phyloP scores from a whole-genome alignment of 331 rosid genomes.

The Quercus tomentella region DNA sequence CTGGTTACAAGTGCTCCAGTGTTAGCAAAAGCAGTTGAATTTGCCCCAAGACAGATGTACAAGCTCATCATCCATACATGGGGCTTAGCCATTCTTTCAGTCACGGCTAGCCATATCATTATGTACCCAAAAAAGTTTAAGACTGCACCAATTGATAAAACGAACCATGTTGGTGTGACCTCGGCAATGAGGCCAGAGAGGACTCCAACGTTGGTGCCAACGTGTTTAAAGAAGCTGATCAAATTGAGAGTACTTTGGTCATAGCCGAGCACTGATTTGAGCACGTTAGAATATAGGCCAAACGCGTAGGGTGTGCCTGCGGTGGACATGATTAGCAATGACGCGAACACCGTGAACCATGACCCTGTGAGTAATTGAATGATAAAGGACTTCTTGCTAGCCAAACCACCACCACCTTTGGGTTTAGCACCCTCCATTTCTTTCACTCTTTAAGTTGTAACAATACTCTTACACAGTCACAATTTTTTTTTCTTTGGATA shows the following conservation, averaged over 20 bases:
- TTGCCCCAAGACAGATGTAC: constrained; percentile 55
- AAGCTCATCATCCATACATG: constrained; percentile 63
- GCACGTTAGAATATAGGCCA: constrained; percentile 60
- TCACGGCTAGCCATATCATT: constrained; percentile 78
- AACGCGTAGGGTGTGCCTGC: constrained; percentile 86
- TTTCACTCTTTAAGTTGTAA: not conserved
- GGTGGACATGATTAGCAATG: constrained; percentile 66
- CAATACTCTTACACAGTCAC: not conserved
- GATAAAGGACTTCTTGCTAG: constrained; percentile 24
- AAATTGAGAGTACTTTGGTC: constrained; percentile 75
- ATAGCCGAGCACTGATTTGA: constrained; percentile 52
- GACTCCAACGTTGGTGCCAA: constrained; percentile 65
- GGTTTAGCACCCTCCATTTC: constrained; percentile 23
- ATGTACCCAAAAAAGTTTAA: constrained; percentile 70
- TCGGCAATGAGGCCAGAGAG: constrained; percentile 59
- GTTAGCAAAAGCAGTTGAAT: constrained; percentile 71
- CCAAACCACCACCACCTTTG: constrained; percentile 13
- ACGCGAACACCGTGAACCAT: constrained; percentile 71
- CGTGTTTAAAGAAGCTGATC: constrained; percentile 75
- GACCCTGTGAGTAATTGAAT: constrained; percentile 46
- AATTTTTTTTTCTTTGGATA: too few species aligned
- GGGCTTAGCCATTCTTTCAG: constrained; percentile 38
- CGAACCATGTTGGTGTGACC: constrained; percentile 71
- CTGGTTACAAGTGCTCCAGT: constrained; percentile 64
- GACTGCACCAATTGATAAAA: constrained; percentile 48